These are phyloP conservation scores for Aegilops bicornis DNA, from an alignment of 176 grass and related monocot genomes.

Conservation along the genomic window DNA sequence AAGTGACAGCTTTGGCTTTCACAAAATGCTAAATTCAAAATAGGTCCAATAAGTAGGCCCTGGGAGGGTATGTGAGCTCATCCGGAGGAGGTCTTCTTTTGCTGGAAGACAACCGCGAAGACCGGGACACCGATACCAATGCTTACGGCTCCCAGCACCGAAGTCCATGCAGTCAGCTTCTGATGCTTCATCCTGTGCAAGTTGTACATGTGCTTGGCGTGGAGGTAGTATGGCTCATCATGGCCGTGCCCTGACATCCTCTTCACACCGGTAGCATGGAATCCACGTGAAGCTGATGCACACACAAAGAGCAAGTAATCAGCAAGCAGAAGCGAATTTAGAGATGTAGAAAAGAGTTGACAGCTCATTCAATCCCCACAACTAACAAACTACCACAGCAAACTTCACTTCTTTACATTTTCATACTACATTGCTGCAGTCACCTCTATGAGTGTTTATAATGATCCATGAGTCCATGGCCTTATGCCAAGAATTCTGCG, in stretches of 20 bases:
- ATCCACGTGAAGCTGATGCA: constrained; percentile 54
- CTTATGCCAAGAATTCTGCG: background rate
- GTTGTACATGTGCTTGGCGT: constrained; percentile 99
- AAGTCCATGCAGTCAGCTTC: constrained; percentile 48
- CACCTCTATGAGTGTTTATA: background rate
- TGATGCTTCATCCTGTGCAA: constrained; percentile 88
- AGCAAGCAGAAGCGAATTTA: background rate
- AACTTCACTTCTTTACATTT: background rate
- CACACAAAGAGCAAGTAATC: background rate
- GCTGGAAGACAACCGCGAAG: constrained; percentile 73
- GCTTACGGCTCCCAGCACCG: constrained; percentile 45
- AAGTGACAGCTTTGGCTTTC: constrained; percentile 42
- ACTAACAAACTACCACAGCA: background rate
- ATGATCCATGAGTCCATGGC: background rate
- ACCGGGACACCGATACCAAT: constrained; percentile 69
- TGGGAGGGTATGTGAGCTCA: constrained; percentile 28
- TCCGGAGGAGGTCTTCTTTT: constrained; percentile 70
- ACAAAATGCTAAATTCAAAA: constrained; percentile 32
- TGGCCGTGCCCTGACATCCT: constrained; percentile 74
- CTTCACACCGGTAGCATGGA: constrained; percentile 78
- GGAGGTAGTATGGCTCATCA: constrained; percentile 68
- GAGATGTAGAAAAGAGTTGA: background rate
- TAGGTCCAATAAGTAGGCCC: constrained; percentile 3
- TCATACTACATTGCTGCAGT: background rate
- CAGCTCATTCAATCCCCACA: background rate